These are phyloP conservation scores for Spiraea crenata DNA, from an alignment of 331 rosid species.

Conservation along the genomic window DNA sequence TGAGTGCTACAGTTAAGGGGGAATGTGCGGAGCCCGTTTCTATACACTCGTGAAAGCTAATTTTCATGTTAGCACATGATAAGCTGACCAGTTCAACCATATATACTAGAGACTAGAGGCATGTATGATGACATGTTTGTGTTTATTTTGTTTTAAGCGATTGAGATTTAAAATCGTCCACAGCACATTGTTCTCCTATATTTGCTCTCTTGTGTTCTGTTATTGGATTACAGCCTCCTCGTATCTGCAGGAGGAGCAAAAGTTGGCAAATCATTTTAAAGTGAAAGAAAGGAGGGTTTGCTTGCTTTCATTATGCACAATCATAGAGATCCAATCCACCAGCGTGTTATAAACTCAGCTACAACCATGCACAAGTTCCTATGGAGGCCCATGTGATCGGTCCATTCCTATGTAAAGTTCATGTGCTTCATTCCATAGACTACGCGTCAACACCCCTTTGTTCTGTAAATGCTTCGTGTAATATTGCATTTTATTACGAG, in stretches of 20 bases:
- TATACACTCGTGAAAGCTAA: background rate
- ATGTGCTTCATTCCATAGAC: slow-evolving; percentile 1
- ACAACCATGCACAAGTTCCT: slow-evolving; percentile 20
- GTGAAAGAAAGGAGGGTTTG: slow-evolving; percentile 15
- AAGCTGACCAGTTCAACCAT: slow-evolving; percentile 2
- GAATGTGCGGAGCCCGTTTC: too few species aligned
- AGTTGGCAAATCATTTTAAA: slow-evolving; percentile 18
- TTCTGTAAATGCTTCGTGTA: too few species aligned
- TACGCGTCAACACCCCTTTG: background rate
- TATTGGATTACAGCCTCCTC: slow-evolving; percentile 41
- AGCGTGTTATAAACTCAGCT: background rate
- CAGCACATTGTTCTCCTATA: slow-evolving; percentile 33
- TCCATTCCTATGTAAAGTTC: slow-evolving; percentile 20
- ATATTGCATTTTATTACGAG: too few species aligned
- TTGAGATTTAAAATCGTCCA: background rate
- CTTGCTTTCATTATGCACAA: background rate
- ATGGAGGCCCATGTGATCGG: slow-evolving; percentile 29
- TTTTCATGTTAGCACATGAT: background rate
- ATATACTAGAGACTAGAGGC: background rate
- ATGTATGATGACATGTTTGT: background rate
- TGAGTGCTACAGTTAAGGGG: too few species aligned
- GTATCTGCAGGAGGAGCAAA: slow-evolving; percentile 39
- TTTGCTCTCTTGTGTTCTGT: slow-evolving; percentile 66
- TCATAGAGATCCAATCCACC: background rate
- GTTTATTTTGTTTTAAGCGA: background rate